These are phyloP conservation scores for Isoetes engelmannii DNA, from an alignment of 83 land plant species.

Conservation along the genomic window DNA sequence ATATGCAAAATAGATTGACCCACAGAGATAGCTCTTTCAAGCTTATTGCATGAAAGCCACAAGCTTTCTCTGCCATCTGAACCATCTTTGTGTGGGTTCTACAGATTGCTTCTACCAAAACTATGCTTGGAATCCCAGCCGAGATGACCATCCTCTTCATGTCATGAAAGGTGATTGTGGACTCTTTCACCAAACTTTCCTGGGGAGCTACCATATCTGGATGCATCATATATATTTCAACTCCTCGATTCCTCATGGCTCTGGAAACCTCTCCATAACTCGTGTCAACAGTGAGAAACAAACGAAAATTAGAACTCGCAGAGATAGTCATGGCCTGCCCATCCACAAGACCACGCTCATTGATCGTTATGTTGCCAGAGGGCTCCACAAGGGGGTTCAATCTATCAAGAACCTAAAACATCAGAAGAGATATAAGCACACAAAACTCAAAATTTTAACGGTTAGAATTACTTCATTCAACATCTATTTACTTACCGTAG, in stretches of 20 bases:
- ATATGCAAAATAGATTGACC: slow-evolving; percentile 70
- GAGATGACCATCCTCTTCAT: slow-evolving; percentile 38
- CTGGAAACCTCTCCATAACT: slow-evolving; percentile 84
- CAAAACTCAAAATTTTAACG: slow-evolving; percentile 8
- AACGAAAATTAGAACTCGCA: slow-evolving; percentile 76
- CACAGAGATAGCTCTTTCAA: slow-evolving; percentile 66
- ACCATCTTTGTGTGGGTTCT: slow-evolving; percentile 54
- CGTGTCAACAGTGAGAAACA: slow-evolving; percentile 88
- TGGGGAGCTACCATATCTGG: slow-evolving; percentile 44
- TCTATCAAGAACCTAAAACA: slow-evolving; percentile 84
- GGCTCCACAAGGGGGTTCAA: slow-evolving; percentile 85
- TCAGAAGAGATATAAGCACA: not conserved
- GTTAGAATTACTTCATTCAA: not conserved
- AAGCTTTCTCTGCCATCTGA: slow-evolving; percentile 26
- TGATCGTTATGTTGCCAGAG: slow-evolving; percentile 64
- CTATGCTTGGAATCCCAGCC: slow-evolving; percentile 52
- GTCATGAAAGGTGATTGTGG: slow-evolving; percentile 20
- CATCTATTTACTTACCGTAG: slow-evolving; percentile 58
- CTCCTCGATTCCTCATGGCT: slow-evolving; percentile 97
- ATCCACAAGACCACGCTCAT: slow-evolving; percentile 86
- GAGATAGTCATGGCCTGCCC: slow-evolving; percentile 69
- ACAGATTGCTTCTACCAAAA: slow-evolving; percentile 57
- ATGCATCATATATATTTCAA: slow-evolving; percentile 71
- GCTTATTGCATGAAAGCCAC: slow-evolving; percentile 37
- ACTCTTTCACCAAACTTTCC: not conserved